Base-by-base conservation (phyloP, 495 filamentous ascomycete species). In the Aspergillus carlsbadensis region DNA sequence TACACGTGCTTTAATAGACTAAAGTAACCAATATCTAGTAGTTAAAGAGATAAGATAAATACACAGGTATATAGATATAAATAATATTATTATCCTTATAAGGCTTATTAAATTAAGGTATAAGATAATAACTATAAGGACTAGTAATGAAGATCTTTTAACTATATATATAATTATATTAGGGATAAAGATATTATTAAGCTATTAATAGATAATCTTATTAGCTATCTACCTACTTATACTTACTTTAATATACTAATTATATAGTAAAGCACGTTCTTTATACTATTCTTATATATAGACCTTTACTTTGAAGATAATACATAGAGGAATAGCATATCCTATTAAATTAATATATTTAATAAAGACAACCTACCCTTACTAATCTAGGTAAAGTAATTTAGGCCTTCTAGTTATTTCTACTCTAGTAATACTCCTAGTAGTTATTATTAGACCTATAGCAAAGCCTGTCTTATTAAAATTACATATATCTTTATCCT, bases 401-500 rank as follows among this genome's bases (percentile, higher is more conserved):
- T 51, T 61, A 18, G 58, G 53, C 43, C 56, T 59, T 70, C 69
- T 50, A 61, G 65, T 24, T 36, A 48, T 44, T 48, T 58, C 3
- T 29, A 34, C 54, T 68, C 65, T 35, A 71, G 48, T 45, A 45
- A 46, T 66, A 48, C 73, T 66, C 54, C 64, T 65, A 35, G 42
- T 47, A 39, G 58, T 61, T 10, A 43, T 36, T 53, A 70, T 66
- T 35, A 74, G 45, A 20, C 70, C 70, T 48, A 81, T 78, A 47
- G 66, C 43, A 66, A 78, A 70, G 52, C 72, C 65, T 52, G 69
- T 75, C 60, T 81, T 67, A 60, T 80, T 69, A 64, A 80, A 78
- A 58, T 78, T 80, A 53, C 73, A 77, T 44, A 74, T 70, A 67
- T 79, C 69, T 41, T 68, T 63, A 33, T 70, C 53, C 14, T 49